These are phyloP conservation scores for Platanus orientalis DNA, from an alignment of 164 flowering plant genomes.

Conservation along the genomic window DNA sequence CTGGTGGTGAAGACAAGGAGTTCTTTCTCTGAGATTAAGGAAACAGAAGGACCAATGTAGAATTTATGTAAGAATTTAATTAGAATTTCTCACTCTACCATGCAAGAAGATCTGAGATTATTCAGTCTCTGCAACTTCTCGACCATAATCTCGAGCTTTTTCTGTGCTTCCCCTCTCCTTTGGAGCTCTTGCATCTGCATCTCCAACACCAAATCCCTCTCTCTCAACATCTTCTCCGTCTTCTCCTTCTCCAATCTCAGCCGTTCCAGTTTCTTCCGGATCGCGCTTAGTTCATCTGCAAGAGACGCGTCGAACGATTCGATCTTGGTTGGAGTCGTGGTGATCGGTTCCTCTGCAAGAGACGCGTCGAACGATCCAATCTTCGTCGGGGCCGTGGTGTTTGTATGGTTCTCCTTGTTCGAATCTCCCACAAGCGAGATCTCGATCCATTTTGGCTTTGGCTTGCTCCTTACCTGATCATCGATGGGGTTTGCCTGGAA, in stretches of 20 bases:
- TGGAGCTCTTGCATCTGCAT: conserved; percentile 38
- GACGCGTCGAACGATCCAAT: too few relatives aligned
- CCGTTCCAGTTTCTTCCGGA: conserved; percentile 56
- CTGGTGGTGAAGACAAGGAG: conserved; percentile 19
- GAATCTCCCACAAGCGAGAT: background rate
- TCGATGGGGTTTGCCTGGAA: background rate
- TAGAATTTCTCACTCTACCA: conserved; percentile 22
- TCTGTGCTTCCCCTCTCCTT: conserved; percentile 55
- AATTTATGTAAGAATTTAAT: background rate
- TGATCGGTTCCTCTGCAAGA: background rate
- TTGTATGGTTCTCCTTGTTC: background rate
- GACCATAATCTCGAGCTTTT: conserved; percentile 52
- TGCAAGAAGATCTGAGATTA: conserved; percentile 37
- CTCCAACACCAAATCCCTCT: conserved; percentile 44
- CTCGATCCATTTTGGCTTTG: background rate
- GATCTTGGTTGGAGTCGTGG: background rate
- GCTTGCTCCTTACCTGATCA: background rate
- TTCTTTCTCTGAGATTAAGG: background rate
- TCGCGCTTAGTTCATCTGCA: conserved; percentile 68
- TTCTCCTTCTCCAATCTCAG: conserved; percentile 53
- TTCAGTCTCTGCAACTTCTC: conserved; percentile 55
- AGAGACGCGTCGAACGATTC: conserved; percentile 27
- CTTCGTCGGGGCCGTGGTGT: background rate
- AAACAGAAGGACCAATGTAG: background rate
- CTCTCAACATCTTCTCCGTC: conserved; percentile 56